These are phyloP conservation scores for Globisporangium iwayamae DNA, from an alignment of 352 stramenopile species.

Conservation along the genomic window DNA sequence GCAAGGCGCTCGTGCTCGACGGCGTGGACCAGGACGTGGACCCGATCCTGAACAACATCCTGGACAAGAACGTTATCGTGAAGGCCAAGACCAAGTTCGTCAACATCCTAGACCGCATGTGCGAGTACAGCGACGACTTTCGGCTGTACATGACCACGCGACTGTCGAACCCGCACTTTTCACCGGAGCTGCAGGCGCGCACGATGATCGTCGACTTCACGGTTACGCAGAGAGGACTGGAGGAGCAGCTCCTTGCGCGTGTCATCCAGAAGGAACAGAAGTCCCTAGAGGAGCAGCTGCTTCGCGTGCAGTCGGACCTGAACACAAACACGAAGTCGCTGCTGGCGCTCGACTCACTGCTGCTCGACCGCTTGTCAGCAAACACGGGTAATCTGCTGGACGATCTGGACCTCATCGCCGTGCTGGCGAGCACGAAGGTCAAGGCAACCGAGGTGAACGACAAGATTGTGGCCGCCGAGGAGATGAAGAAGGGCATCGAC, in stretches of 20 bases:
- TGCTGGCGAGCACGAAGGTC: constrained; percentile 86
- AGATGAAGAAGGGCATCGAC: constrained; percentile 87
- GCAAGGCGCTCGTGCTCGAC: constrained; percentile 82
- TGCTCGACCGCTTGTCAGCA: constrained; percentile 84
- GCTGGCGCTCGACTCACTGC: constrained; percentile 72
- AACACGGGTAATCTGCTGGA: constrained; percentile 89
- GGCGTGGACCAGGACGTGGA: constrained; percentile 69
- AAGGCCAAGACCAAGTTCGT: constrained; percentile 64
- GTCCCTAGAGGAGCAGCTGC: constrained; percentile 88
- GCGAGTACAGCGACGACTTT: constrained; percentile 68
- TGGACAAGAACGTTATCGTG: constrained; percentile 64
- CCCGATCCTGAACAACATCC: constrained; percentile 49
- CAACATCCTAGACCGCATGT: constrained; percentile 63
- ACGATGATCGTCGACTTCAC: constrained; percentile 89
- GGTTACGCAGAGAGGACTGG: constrained; percentile 86
- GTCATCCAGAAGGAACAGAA: constrained; percentile 91
- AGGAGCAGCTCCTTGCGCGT: constrained; percentile 89
- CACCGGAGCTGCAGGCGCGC: constrained; percentile 62
- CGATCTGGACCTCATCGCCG: constrained; percentile 81
- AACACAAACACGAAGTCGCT: constrained; percentile 87
- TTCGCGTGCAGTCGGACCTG: constrained; percentile 80
- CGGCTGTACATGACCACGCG: constrained; percentile 64
- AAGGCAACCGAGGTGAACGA: constrained; percentile 90
- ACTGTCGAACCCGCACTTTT: constrained; percentile 65
- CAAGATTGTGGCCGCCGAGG: constrained; percentile 84